Conservation (phyloP, 768 basidiomycete species). For the Gelatoporia subvermispora region DNA sequence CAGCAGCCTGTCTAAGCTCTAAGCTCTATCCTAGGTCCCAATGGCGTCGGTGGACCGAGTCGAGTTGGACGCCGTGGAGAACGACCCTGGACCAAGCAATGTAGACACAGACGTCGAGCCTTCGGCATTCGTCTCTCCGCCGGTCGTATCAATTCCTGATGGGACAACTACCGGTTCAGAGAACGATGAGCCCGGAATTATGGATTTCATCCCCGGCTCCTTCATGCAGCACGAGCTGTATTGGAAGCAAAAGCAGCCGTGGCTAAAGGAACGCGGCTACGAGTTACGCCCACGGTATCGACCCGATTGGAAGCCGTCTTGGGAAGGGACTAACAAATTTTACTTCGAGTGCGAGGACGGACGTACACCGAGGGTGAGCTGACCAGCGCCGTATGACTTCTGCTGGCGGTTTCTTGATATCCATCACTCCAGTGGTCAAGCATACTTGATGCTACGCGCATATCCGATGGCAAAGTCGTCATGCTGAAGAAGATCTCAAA, state of each 20-base stretch:
- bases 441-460: neutral
- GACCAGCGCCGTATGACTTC: neutral
- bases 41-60: too few species aligned
- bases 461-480: neutral
- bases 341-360: constrained; percentile 5
- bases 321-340: constrained; percentile 6
- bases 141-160: too few species aligned
- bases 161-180: too few species aligned
- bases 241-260: constrained; percentile 13
- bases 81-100: too few species aligned
- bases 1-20: too few species aligned
- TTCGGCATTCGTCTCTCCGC: too few species aligned
- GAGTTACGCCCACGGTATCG: constrained; percentile 20
- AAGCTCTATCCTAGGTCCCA: too few species aligned
- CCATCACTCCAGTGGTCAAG: neutral
- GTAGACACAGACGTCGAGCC: too few species aligned
- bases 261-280: constrained; percentile 17
- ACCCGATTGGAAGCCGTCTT: constrained; percentile 23
- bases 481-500: neutral
- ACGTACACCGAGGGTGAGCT: neutral
- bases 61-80: too few species aligned
- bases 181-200: too few species aligned
- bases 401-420: neutral
- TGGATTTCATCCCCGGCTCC: too few species aligned
- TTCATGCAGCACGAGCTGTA: neutral